phyloP scores from a whole-genome alignment of 2,329 filamentous ascomycete genomes.

The Cordyceps fumosorosea region DNA sequence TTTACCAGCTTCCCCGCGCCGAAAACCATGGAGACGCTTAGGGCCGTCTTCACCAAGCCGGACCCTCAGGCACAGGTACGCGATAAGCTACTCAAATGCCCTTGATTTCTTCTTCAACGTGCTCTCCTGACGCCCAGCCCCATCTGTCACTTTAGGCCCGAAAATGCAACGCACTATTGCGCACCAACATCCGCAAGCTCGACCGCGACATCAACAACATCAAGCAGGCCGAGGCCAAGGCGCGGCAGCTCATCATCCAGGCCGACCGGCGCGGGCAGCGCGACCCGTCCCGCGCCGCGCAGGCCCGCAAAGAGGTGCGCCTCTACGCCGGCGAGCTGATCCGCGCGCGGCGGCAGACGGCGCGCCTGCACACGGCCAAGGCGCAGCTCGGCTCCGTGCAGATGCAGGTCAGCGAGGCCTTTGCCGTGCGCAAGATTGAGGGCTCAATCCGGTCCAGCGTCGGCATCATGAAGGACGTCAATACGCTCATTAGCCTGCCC shows the following conservation, averaged over 20 bases:
- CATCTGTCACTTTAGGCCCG: slow-evolving; percentile 56
- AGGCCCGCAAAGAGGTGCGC: slow-evolving; percentile 76
- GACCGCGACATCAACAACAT: slow-evolving; percentile 84
- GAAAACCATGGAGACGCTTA: slow-evolving; percentile 74
- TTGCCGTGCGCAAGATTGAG: slow-evolving; percentile 92
- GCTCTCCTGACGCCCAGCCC: background rate
- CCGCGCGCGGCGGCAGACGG: slow-evolving; percentile 67
- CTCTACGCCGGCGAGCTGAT: slow-evolving; percentile 86
- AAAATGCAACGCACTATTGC: slow-evolving; percentile 90
- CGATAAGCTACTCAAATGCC: background rate
- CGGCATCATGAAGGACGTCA: slow-evolving; percentile 96
- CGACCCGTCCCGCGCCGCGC: slow-evolving; percentile 70
- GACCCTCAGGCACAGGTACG: slow-evolving; percentile 87
- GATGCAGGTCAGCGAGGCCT: slow-evolving; percentile 97
- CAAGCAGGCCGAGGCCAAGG: slow-evolving; percentile 74
- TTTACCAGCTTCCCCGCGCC: slow-evolving; percentile 8
- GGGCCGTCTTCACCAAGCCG: slow-evolving; percentile 80
- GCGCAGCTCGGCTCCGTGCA: slow-evolving; percentile 88
- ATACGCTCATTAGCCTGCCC: slow-evolving; percentile 74
- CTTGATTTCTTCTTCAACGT: background rate
- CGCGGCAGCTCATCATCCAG: slow-evolving; percentile 75
- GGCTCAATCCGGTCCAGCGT: slow-evolving; percentile 80
- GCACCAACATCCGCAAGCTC: slow-evolving; percentile 83
- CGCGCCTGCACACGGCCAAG: slow-evolving; percentile 75
- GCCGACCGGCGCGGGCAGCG: slow-evolving; percentile 75